These are phyloP conservation scores for Yamadazyma buinensis DNA, from an alignment of 1,139 yeast species.

Conservation along the genomic window DNA sequence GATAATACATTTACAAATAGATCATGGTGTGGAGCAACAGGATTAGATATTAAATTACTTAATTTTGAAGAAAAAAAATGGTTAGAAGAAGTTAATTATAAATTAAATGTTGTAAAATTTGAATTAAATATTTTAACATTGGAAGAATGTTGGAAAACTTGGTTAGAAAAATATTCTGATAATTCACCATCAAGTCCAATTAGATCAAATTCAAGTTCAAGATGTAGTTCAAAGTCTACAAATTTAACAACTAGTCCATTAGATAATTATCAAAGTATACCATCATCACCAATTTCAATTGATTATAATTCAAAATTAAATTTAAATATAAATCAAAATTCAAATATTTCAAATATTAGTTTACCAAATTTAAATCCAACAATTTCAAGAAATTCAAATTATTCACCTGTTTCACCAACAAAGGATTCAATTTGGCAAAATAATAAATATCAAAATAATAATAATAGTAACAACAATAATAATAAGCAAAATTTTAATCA, in stretches of 20 bases:
- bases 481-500: not conserved
- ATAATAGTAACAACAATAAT: not conserved
- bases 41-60: conserved; percentile 57
- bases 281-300: conserved; percentile 19
- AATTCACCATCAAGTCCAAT: conserved; percentile 1
- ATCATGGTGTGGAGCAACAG: conserved; percentile 95
- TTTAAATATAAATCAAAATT: conserved; percentile 3
- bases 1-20: conserved; percentile 94
- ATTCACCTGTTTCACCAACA: conserved; percentile 22
- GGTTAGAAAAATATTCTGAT: conserved; percentile 34
- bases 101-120: conserved; percentile 42
- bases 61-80: conserved; percentile 72
- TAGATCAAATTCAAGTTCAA: not conserved
- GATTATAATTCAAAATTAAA: conserved; percentile 9
- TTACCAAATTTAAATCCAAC: not conserved
- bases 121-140: conserved; percentile 39
- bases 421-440: conserved; percentile 24
- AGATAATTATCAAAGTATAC: conserved; percentile 14
- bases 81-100: conserved; percentile 54
- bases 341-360: not conserved
- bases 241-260: conserved; percentile 10
- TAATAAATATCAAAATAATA: conserved; percentile 1
- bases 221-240: not conserved
- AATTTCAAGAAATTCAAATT: too few species aligned
- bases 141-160: conserved; percentile 47